phyloP scores from a whole-genome alignment of 768 basidiomycete genomes.

The Filobasidium wieringae region DNA sequence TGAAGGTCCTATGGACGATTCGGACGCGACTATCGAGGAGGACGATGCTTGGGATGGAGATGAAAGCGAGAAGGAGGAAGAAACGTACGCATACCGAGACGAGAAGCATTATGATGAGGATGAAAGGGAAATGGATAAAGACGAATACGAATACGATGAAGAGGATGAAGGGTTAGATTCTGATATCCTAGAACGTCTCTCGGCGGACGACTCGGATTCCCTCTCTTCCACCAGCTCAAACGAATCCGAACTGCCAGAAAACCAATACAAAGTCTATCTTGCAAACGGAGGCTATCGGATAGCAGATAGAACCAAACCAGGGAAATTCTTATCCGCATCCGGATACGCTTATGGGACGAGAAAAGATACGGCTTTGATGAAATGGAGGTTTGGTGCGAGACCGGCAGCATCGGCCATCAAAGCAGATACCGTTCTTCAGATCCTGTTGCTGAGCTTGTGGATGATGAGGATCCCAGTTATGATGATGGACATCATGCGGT shows the following conservation, averaged over 20 bases:
- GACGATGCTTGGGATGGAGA: neutral
- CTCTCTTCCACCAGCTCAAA: neutral
- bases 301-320: neutral
- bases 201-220: neutral
- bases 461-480: conserved; percentile 9
- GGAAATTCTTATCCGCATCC: neutral
- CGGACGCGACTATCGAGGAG: neutral
- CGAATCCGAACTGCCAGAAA: neutral
- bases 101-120: conserved; percentile 3
- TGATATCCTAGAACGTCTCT: neutral
- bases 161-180: neutral
- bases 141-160: conserved; percentile 19
- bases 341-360: neutral
- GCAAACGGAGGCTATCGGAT: neutral
- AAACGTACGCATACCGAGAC: conserved; percentile 9
- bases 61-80: conserved; percentile 17
- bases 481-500: conserved; percentile 11
- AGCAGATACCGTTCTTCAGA: conserved; percentile 1
- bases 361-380: neutral
- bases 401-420: neutral
- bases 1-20: neutral
- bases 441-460: conserved; percentile 10
- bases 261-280: neutral
- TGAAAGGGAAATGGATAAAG: conserved; percentile 12
- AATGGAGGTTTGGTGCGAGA: neutral